Evolutionary conservation across 73 alveolate species (phyloP).

Genomic region (Tetrahymena borealis): DNA sequence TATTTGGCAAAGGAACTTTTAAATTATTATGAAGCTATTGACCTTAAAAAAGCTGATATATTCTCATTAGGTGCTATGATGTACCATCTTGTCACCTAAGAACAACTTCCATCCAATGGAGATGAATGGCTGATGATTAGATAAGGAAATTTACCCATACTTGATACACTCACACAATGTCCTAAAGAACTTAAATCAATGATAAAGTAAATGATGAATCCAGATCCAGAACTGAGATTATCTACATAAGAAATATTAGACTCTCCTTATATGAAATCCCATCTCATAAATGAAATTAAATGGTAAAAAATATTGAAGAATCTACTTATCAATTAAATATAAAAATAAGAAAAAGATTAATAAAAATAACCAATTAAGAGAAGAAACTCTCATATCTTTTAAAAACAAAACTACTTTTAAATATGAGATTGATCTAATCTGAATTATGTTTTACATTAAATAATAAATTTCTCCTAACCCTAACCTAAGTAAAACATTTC

Average conservation of each 20-base stretch:
- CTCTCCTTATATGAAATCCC: background rate
- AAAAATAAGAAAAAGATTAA: background rate
- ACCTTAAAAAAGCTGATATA: constrained; percentile 44
- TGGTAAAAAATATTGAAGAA: background rate
- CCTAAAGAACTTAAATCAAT: background rate
- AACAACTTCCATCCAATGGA: constrained; percentile 32
- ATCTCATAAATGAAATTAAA: background rate
- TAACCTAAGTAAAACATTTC: too few relatives aligned
- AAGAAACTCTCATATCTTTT: background rate
- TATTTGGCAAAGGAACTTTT: constrained; percentile 70
- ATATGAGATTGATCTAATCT: too few relatives aligned
- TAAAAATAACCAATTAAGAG: background rate
- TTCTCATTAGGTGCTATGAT: constrained; percentile 47
- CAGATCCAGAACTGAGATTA: background rate
- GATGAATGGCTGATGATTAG: constrained; percentile 36
- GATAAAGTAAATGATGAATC: background rate
- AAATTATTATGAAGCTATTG: constrained; percentile 21
- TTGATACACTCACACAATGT: background rate
- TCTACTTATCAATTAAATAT: background rate
- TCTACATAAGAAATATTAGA: background rate
- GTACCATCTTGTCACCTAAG: constrained; percentile 34
- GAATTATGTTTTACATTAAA: too few relatives aligned
- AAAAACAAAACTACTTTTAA: background rate
- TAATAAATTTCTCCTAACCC: too few relatives aligned
- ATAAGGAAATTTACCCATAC: background rate